Percentiles rank a stretch among this genome's conserved stretches.
phyloP scores from a whole-genome alignment of 345 rosid genomes.

The Moricandia arvensis region DNA sequence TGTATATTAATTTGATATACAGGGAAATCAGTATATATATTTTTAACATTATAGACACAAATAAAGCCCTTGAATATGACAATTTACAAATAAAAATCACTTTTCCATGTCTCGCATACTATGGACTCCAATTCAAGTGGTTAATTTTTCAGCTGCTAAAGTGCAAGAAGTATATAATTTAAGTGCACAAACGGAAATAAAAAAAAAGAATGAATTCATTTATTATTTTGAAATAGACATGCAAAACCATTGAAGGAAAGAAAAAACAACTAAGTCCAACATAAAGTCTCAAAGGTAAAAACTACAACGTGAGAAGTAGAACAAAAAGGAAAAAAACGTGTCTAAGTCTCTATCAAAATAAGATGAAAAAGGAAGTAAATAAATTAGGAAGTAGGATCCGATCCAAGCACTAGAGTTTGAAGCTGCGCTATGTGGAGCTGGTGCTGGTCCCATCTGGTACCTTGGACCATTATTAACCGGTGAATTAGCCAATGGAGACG shows the following conservation, averaged over 20 bases:
- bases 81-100: neutral
- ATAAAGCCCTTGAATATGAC: neutral
- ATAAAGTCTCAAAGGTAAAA: neutral
- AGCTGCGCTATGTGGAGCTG: constrained; percentile 3
- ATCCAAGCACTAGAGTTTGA: constrained; percentile 3
- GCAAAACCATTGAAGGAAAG: neutral
- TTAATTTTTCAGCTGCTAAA: neutral
- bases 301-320: neutral
- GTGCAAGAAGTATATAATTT: neutral
- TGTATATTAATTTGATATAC: neutral
- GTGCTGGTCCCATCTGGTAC: constrained; percentile 14
- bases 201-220: neutral
- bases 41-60: neutral
- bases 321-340: neutral
- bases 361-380: neutral
- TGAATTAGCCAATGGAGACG: neutral
- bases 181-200: neutral
- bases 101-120: neutral
- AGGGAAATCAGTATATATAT: neutral
- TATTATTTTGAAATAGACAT: neutral
- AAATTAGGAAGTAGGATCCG: neutral
- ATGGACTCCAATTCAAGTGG: neutral
- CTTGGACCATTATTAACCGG: constrained; percentile 4
- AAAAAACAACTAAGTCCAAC: neutral
- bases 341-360: neutral